A percentile compares a stretch with the other conserved stretches of the same genome.
phyloP scores from a whole-genome alignment of 2,329 filamentous ascomycete species.

The Alternaria postmessia region DNA sequence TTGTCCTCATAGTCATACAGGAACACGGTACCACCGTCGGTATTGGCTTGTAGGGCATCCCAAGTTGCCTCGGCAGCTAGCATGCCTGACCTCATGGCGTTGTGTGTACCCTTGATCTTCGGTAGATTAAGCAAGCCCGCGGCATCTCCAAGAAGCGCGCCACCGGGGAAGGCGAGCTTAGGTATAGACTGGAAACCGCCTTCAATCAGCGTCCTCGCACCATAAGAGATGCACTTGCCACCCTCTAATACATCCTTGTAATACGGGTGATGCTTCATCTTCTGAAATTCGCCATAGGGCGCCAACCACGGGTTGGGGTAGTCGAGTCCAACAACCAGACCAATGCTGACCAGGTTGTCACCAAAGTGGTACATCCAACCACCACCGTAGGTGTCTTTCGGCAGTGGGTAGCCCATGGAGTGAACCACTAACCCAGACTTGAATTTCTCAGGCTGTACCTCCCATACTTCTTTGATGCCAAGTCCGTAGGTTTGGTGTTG shows the following conservation, averaged over 20 bases:
- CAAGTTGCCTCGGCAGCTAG: slow-evolving; percentile 91
- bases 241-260: slow-evolving; percentile 89
- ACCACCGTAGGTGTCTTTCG: slow-evolving; percentile 90
- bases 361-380: slow-evolving; percentile 99
- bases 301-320: slow-evolving; percentile 97
- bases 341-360: slow-evolving; percentile 92
- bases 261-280: slow-evolving; percentile 96
- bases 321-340: slow-evolving; percentile 90
- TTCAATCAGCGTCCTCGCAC: slow-evolving; percentile 88
- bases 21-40: slow-evolving; percentile 77
- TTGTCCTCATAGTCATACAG: slow-evolving; percentile 93
- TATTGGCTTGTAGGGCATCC: slow-evolving; percentile 68
- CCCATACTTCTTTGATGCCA: slow-evolving; percentile 97
- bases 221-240: slow-evolving; percentile 97
- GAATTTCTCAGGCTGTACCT: slow-evolving; percentile 92
- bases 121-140: slow-evolving; percentile 97
- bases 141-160: slow-evolving; percentile 93
- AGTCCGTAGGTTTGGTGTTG: slow-evolving; percentile 95
- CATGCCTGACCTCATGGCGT: slow-evolving; percentile 97
- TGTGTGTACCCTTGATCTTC: slow-evolving; percentile 98
- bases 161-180: slow-evolving; percentile 94
- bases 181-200: slow-evolving; percentile 98
- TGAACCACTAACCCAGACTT: slow-evolving; percentile 84
- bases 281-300: slow-evolving; percentile 96
- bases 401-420: slow-evolving; percentile 90